Evolutionary conservation across 1,284 basidiomycete species (phyloP), one percentile per base, ranked within the genome.

Genomic region (Melampsora medusae): DNA sequence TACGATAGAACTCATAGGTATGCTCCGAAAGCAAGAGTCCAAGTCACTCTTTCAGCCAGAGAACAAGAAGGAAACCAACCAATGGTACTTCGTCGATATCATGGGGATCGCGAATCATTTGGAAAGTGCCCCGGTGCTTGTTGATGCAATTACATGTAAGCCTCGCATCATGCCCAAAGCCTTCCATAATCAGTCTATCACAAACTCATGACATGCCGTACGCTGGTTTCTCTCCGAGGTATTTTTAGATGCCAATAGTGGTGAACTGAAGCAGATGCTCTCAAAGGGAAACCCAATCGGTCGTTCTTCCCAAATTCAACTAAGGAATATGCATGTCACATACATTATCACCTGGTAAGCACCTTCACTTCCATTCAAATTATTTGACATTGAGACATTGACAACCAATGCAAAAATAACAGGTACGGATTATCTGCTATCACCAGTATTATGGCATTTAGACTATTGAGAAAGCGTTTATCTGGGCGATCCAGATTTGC

Each of bases 11-110:
- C 68, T 82, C 5, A 72, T 89, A 46, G 91, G 92, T 78, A 89
- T 93, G 90, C 85, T 93, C 73, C 86, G 91, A 69, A 88, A 89
- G 10, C 80, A 81, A 68, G 77, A 84, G 79, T 78, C 82, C 60
- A 79, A 81, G 67, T 94, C 92, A 80, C 82, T 81, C 4, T 99
- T 97, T 81, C 94, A 93, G 1, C 94, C 95, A 2, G 88, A 92
- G 66, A 99, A 99, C 82, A 86, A 89, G 71, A 91, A 92, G 0
- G 86, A 89, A 60, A 87, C 88, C 78, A 90, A 91, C 25, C 87
- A 89, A 81, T 99, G 96, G 95, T 94, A 92, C 81, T 97, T 94
- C 90, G 89, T 89, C 35, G 92, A 97, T 81, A 86, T 94, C 2
- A 85, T 88, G 19, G 87, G 89, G 42, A 94, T 99, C 89, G 89